Conservation (phyloP, 768 basidiomycete species). For the Suillus ampliporus region DNA sequence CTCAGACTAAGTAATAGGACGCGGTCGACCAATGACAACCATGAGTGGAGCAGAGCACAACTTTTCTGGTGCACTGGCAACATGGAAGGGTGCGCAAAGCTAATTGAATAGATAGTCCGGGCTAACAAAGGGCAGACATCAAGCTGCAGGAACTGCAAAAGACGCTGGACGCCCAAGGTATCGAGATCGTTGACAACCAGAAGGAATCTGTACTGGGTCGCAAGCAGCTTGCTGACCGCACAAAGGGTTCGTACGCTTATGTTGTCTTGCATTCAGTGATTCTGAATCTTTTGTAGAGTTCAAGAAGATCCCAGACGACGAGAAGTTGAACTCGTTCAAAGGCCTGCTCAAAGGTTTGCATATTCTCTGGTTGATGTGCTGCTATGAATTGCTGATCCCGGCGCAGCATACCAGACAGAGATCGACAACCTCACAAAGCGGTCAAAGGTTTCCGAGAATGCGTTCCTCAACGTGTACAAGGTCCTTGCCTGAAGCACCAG, state of each 20-base stretch:
- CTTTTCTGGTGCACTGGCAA: slow-evolving; percentile 89
- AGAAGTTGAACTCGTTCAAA: slow-evolving; percentile 89
- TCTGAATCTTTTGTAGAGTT: slow-evolving; percentile 65
- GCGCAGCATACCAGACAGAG: slow-evolving; percentile 90
- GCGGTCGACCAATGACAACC: slow-evolving; percentile 5
- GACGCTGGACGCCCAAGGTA: slow-evolving; percentile 88
- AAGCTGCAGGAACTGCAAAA: slow-evolving; percentile 91
- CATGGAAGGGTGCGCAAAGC: slow-evolving; percentile 82
- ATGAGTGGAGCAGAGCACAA: slow-evolving; percentile 64
- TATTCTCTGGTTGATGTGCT: slow-evolving; percentile 8
- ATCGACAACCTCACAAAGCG: slow-evolving; percentile 95
- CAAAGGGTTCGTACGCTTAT: slow-evolving; percentile 71
- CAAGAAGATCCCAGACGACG: slow-evolving; percentile 91
- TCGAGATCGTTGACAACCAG: slow-evolving; percentile 98
- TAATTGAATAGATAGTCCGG: background rate
- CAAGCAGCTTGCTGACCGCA: slow-evolving; percentile 93
- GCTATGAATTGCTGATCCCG: background rate
- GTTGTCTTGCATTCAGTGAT: background rate
- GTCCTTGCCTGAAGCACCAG: slow-evolving; percentile 95
- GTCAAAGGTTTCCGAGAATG: slow-evolving; percentile 90
- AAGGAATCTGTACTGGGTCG: slow-evolving; percentile 95
- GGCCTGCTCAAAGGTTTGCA: slow-evolving; percentile 80
- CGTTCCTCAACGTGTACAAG: slow-evolving; percentile 97
- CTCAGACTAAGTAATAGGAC: background rate
- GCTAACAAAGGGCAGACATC: slow-evolving; percentile 59